Evolutionary conservation across 371 early-diverging fungal species (phyloP), one percentile per base, ranked within the genome.

Genomic region (Lichtheimia ornata): DNA sequence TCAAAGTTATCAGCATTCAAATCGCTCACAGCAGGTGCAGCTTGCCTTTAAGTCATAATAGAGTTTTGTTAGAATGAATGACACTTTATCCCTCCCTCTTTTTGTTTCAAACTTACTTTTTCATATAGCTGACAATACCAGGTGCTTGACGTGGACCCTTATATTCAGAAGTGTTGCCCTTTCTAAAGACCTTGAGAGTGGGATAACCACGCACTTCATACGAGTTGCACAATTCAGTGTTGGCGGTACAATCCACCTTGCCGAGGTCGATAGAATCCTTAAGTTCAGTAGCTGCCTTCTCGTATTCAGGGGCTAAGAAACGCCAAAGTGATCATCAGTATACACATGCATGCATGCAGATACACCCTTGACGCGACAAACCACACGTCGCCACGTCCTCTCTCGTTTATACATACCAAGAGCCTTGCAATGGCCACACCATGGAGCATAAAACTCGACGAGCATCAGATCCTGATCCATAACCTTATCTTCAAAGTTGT

Each of bases 391-490:
- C 11, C 22, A 35, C 11, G 35, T 35, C 11, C 4, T 28, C 28
- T 0, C 28, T 4, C 9, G 9, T 40, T n/a, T n/a, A n/a, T 49
- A 59, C 73, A 59, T 79, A 85, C 84, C 85, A 59, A 92, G 82
- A 47, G 85, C 83, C 79, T 96, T 91, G 84, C 97, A 97, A 85
- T 97, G 94, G 53, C 92, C 94, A 77, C 97, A 96, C 97, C 97
- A 92, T 59, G 93, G 96, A 5, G 96, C 97, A 75, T 87, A 97
- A 83, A 96, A 97, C 82, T 97, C 94, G 58, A 97, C 91, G 58
- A 97, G 86, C 62, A 92, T 84, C 59, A 96, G 64, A 15, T 86
- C 77, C 74, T 92, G 82, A 15, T 77, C 68, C 44, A 84, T 65
- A 53, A 93, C 82, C 60, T 81, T 77, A 18, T 68, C 62, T 43